Base-by-base conservation (phyloP, 352 stramenopile genomes). In the Plasmopara halstedii region DNA sequence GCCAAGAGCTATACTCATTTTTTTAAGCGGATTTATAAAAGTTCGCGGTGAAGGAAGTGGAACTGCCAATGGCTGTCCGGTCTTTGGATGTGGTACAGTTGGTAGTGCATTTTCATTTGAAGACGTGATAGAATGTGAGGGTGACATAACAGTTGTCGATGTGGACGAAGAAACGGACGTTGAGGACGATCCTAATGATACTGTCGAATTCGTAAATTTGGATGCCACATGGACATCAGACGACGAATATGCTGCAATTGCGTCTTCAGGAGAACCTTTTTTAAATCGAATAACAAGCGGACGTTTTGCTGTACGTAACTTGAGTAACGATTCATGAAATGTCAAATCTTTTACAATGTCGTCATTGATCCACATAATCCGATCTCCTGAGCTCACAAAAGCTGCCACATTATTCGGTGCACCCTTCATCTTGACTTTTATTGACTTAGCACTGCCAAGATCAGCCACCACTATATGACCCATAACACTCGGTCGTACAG, bases 201-300 rank as follows among this genome's bases (percentile, higher is more conserved):
- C 59, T 0, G 45, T 41, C 18, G 46, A 66, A 26, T 53, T 49
- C 27, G 58, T 56, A 29, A 60, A 60, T 21, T 47, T 50, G n/a
- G 49, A 58, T 8, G 54, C 42, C 27, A 50, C 57, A 37, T 65
- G 50, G 6, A 69, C 22, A 14, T 37, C 48, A 27, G 46, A 51
- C 29, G 67, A 48, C 19, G 65, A 56, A 33, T 5, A 4, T 1
- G 53, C 40, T 20, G 51, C 53, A 4, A 70, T 46, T 8, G 63
- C 53, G 23, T 70, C 47, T 58, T 81, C 66, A 5, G 73, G 62
- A 11, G 72, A 71, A 1, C 61, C 62, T 40, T 86, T 85, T 58
- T 85, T 87, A 53, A 94, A 91, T 22, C 82, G 79, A 61, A 94
- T 85, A 15, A 90, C 67, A 2, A 94, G 64, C 21, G 82, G 82